These are phyloP conservation scores for Fusarium aywerte DNA, from an alignment of 2,329 filamentous ascomycete species.

Conservation along the genomic window DNA sequence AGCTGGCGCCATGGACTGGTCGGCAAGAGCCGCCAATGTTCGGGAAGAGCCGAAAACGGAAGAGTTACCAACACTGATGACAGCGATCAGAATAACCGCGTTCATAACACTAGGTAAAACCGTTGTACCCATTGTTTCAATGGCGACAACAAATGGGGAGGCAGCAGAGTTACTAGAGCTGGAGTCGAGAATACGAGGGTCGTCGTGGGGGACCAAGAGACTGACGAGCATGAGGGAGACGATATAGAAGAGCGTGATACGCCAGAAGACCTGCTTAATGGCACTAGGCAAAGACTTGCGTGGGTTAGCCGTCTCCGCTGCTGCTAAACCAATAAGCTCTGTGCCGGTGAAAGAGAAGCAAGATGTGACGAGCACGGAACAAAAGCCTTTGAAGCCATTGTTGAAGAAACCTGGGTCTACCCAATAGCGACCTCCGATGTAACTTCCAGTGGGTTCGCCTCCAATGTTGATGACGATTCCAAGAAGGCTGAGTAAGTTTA, in stretches of 20 bases:
- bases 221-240: slow-evolving; percentile 83
- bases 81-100: slow-evolving; percentile 89
- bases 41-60: slow-evolving; percentile 92
- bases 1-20: slow-evolving; percentile 83
- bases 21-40: slow-evolving; percentile 87
- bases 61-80: slow-evolving; percentile 90
- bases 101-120: slow-evolving; percentile 91
- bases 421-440: slow-evolving; percentile 85
- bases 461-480: slow-evolving; percentile 87
- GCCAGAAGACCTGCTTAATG: slow-evolving; percentile 96
- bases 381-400: slow-evolving; percentile 83
- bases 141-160: slow-evolving; percentile 93
- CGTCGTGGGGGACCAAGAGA: slow-evolving; percentile 79
- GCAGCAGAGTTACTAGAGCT: slow-evolving; percentile 73
- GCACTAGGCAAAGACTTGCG: slow-evolving; percentile 84
- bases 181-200: slow-evolving; percentile 69
- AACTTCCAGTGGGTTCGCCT: slow-evolving; percentile 75
- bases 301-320: slow-evolving; percentile 81
- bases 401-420: slow-evolving; percentile 81
- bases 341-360: slow-evolving; percentile 81
- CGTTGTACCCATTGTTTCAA: slow-evolving; percentile 83
- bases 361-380: slow-evolving; percentile 78
- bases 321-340: slow-evolving; percentile 78
- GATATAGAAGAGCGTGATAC: slow-evolving; percentile 89
- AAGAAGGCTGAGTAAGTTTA: slow-evolving; percentile 67